Evolutionary conservation across 2,329 filamentous ascomycete genomes (phyloP), one percentile per base, ranked within the genome.

Genomic region (Beauveria rudraprayagi): DNA sequence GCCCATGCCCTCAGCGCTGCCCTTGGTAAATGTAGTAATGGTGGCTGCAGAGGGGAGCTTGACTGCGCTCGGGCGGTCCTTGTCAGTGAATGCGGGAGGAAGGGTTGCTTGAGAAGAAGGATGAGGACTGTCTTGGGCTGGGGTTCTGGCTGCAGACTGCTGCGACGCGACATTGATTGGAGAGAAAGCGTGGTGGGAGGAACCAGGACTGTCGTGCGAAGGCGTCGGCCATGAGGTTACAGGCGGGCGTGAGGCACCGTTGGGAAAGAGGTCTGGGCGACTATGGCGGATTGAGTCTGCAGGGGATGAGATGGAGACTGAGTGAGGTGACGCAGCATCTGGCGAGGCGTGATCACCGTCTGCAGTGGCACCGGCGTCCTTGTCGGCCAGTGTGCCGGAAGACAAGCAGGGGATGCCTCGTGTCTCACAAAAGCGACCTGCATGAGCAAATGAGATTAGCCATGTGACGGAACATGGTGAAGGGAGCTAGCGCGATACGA

Each of bases 381-480:
- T 43, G 9, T 57, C 52, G 26, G 56, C 52, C 28, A 61, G 44
- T 14, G 57, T 56, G 28, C 61, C 61, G 5, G 61, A 63, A 5
- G 61, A 63, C n/a, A 61, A 41, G 52, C 61, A 63, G 28, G 53
- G 46, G 22, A 63, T 61, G 24, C 57, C 57, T 46, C 61, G 51
- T 26, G 56, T 56, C 34, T 63, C 58, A 53, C 61, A 63, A 28
- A 63, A 63, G 34, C 52, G 51, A 30, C 61, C 61, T 63, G 57
- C 22, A 41, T 41, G 14, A 19, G 22, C 14, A 24, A 54, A 40
- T 3, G 26, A 53, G 46, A 22, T 47, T 46, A 52, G 52, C 47
- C 43, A n/a, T 43, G 11, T 30, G 57, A 6, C 11, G 24, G 22
- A 40, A 26, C 34, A 19, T 10, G n/a, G 37, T 40, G 50, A 53